Evolutionary conservation across 768 basidiomycete genomes (phyloP).

Genomic region (Lactifluus pinguis): DNA sequence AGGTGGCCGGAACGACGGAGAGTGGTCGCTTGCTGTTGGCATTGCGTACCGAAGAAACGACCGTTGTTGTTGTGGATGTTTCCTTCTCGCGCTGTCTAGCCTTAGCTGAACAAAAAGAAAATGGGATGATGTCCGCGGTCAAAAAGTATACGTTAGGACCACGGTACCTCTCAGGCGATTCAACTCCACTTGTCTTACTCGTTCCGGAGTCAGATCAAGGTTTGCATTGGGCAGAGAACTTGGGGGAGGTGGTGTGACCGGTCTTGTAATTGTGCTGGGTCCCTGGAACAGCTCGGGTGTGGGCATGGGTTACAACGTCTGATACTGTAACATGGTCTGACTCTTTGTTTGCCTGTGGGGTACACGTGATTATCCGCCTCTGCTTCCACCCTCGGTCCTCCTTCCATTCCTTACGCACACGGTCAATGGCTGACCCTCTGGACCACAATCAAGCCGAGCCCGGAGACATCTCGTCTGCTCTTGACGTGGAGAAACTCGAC

Average conservation of each 20-base stretch:
- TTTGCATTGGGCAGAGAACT: slow-evolving; percentile 12
- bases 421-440: slow-evolving; percentile 5
- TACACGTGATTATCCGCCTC: not conserved
- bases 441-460: slow-evolving; percentile 14
- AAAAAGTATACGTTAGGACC: not conserved
- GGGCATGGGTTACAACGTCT: too few relatives aligned
- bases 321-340: too few relatives aligned
- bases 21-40: slow-evolving; percentile 71
- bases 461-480: slow-evolving; percentile 53
- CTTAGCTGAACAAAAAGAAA: slow-evolving; percentile 44
- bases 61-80: slow-evolving; percentile 29
- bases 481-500: slow-evolving; percentile 75
- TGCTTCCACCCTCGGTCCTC: not conserved
- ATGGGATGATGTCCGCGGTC: not conserved
- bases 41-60: slow-evolving; percentile 45
- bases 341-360: too few relatives aligned
- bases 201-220: slow-evolving; percentile 48
- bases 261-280: not conserved
- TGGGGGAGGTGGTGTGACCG: slow-evolving; percentile 33
- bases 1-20: slow-evolving; percentile 43
- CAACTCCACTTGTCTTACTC: slow-evolving; percentile 63
- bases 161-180: slow-evolving; percentile 64
- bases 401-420: too few relatives aligned
- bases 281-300: not conserved
- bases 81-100: slow-evolving; percentile 63